Evolutionary conservation across 1,284 basidiomycete species (phyloP).

Genomic region (Tilletiaria anomala): DNA sequence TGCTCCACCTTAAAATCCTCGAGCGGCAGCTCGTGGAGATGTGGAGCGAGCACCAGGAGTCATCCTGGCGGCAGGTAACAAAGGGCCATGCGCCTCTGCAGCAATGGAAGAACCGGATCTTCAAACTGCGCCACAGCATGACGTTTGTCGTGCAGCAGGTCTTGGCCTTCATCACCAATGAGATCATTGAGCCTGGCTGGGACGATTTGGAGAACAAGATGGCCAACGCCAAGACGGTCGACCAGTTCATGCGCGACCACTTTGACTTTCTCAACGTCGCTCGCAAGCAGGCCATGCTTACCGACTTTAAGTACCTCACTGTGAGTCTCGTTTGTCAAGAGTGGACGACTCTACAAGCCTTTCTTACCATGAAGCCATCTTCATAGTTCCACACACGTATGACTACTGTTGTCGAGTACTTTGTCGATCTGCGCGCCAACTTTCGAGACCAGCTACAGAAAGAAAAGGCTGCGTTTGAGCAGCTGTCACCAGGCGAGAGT

Average conservation of each 20-base stretch:
- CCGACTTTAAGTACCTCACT: constrained; percentile 26
- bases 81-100: constrained; percentile 16
- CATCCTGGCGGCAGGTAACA: constrained; percentile 14
- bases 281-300: constrained; percentile 37
- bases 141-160: constrained; percentile 36
- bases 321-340: constrained; percentile 4
- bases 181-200: constrained; percentile 37
- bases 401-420: constrained; percentile 2
- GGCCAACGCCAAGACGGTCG: constrained; percentile 28
- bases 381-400: not conserved
- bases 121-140: constrained; percentile 32
- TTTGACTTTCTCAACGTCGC: constrained; percentile 35
- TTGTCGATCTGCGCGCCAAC: constrained; percentile 20
- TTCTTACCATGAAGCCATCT: too few relatives aligned
- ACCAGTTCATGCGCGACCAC: constrained; percentile 37
- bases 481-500: constrained; percentile 6
- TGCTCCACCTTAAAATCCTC: constrained; percentile 34
- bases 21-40: constrained; percentile 28
- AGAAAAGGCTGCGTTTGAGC: constrained; percentile 4
- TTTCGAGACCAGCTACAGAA: constrained; percentile 25
- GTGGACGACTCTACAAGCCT: not conserved
- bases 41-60: constrained; percentile 27
- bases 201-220: constrained; percentile 27
- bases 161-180: constrained; percentile 30
- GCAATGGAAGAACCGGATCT: constrained; percentile 33